phyloP scores from a whole-genome alignment of 75 land plant species.

The Cupressus sempervirens region DNA sequence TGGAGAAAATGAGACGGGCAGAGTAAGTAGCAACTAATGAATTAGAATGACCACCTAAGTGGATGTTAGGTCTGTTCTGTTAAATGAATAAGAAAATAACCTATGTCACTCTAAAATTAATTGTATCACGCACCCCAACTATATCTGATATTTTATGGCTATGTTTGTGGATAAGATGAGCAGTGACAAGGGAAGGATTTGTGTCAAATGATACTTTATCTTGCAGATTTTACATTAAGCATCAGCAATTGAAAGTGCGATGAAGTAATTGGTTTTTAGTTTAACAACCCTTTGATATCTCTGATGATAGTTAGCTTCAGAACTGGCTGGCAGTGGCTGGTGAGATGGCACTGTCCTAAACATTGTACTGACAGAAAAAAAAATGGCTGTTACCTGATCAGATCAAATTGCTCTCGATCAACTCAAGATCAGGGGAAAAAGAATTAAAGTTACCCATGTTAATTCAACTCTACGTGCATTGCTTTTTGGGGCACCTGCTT shows the following conservation, averaged over 20 bases:
- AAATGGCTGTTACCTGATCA: neutral
- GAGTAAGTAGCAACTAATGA: neutral
- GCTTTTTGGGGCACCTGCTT: neutral
- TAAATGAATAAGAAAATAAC: neutral
- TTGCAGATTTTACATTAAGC: neutral
- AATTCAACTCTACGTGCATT: neutral
- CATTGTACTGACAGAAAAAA: neutral
- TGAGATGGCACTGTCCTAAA: neutral
- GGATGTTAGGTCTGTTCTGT: too few relatives aligned
- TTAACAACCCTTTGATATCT: neutral
- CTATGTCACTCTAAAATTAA: too few relatives aligned
- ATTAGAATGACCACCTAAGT: too few relatives aligned
- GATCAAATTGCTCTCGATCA: too few relatives aligned
- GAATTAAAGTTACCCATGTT: neutral
- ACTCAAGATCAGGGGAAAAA: neutral
- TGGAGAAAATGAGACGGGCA: neutral
- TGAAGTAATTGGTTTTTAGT: too few relatives aligned
- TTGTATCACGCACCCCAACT: neutral
- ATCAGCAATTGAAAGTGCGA: neutral
- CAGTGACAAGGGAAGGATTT: neutral
- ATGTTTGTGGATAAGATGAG: neutral
- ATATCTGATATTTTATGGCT: neutral
- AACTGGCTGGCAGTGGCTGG: neutral
- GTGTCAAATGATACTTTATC: neutral
- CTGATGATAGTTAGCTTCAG: neutral